These are phyloP conservation scores for Biscogniauxia marginata DNA, from an alignment of 2,329 filamentous ascomycete genomes.

Conservation along the genomic window DNA sequence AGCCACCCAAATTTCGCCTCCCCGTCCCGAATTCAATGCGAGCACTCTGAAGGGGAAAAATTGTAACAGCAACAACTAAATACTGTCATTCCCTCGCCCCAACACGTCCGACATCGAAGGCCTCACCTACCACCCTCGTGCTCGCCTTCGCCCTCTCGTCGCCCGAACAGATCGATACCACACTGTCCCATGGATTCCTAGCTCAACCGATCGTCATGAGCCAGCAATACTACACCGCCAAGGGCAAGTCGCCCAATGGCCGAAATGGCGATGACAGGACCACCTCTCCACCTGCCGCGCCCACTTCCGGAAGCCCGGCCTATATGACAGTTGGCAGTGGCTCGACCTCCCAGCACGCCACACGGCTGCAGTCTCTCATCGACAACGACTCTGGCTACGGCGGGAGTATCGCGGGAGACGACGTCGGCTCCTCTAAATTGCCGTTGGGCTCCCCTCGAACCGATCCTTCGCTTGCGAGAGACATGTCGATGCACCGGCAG, in stretches of 20 bases:
- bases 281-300: conserved; percentile 23
- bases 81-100: no score
- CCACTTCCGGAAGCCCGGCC: conserved; percentile 47
- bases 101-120: no score
- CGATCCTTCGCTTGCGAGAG: conserved; percentile 46
- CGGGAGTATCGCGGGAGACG: conserved; percentile 70
- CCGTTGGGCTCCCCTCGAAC: conserved; percentile 37
- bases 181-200: conserved; percentile 14
- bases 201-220: conserved; percentile 49
- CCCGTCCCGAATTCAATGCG: background rate
- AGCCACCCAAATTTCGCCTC: background rate
- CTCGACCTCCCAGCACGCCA: conserved; percentile 76
- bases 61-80: background rate
- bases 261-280: conserved; percentile 27
- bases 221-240: conserved; percentile 51
- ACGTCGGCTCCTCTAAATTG: conserved; percentile 39
- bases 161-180: no score
- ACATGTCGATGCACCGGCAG: conserved; percentile 43
- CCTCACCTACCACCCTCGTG: background rate
- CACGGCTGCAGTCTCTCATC: conserved; percentile 75
- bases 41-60: background rate
- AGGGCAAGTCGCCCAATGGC: conserved; percentile 36
- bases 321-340: conserved; percentile 91
- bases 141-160: background rate
- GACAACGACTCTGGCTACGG: conserved; percentile 92